Evolutionary conservation across 1,139 yeast genomes (phyloP), one percentile per base, ranked within the genome.

Genomic region (Saccharomyces hybrid): DNA sequence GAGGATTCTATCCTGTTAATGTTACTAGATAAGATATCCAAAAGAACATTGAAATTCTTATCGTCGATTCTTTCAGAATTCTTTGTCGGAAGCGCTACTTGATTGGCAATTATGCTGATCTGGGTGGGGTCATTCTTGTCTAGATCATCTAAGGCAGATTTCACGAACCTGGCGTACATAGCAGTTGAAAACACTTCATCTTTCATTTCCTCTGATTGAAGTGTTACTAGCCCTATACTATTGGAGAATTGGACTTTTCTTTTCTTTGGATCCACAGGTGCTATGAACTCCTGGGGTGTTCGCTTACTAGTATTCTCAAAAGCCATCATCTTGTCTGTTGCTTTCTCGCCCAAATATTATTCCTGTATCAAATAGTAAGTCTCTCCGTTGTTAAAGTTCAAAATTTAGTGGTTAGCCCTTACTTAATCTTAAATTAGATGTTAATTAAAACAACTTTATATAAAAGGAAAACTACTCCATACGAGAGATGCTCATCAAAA

Each of bases 111-210:
- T 4, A 74, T 64, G 55, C 76, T 77, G 32, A 82, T 62, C 48
- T 78, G 78, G 2, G 73, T 69, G 11, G 75, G 58, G 57, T 78
- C 78, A 25, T 75, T 69, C 70, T 62, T 79, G 58, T 85, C 90
- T 65, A 86, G 74, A 54, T 86, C 81, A 52, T 83, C 86, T 60
- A 88, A 73, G 38, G 95, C 95, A 55, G 87, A 79, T 61, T 78
- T 79, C 32, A 86, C 83, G 66, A 79, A 81, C 47, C 86, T 77
- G 52, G 78, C 72, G 70, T 83, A 86, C 80, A 86, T 78, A 67
- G 80, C 78, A 54, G 78, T 55, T 13, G 73, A 69, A 51, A 68
- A 62, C 46, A 59, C 58, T 32, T 49, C 51, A 38, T 59, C 61
- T 31, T 42, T 42, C 47, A 25, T 42, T 42, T 42, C 27, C 47